Base-by-base conservation (phyloP, 2,329 filamentous ascomycete genomes). In the Penicillium sp. region DNA sequence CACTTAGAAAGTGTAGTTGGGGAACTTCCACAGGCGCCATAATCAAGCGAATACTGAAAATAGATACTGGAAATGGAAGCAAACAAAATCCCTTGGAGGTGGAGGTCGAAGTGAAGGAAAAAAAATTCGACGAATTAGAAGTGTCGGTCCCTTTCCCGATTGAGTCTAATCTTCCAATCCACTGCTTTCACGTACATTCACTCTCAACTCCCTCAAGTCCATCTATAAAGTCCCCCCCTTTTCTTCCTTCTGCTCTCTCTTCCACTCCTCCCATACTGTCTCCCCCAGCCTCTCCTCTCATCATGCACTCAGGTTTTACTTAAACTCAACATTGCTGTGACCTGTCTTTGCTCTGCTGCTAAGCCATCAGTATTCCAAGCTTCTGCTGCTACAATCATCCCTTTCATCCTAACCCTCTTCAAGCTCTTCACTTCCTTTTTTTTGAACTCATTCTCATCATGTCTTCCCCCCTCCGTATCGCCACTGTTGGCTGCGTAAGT, bases 401-500 rank as follows among this genome's bases (percentile, higher is more conserved):
- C 35, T 24, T 37, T 48, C 45, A 43, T 43, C 47, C 35, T 31
- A 42, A 31, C 44, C 43, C 9, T 31, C 62, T 65, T 59, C 55
- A 59, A 14, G 27, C 52, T 24, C 35, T 49, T 43, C 39, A 26
- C 48, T n/a, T n/a, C n/a, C 56, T 11, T 35, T 62, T 9, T 56
- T 21, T 14, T 14, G 14, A 29, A 14, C n/a, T 14, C 14, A 3
- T 19, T 31, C 42, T 22, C 27, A n/a, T 6, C 3, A 54, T 62
- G 58, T 35, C 55, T 11, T 44, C 39, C 5, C 46, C 33, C 1
- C 21, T 96, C 58, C 87, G 91, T 55, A 82, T 97, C 60, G 93
- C 92, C 21, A 79, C 96, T 6, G 90, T 96, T 80, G 93, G 93
- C 67, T 96, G 93, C 72, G 90, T 93, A 79, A 76, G 88, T 79